Percentiles rank a stretch among this genome's conserved stretches.
Evolutionary conservation across 169 alveolate genomes (phyloP).

Genomic region (Cryptosporidium felis): DNA sequence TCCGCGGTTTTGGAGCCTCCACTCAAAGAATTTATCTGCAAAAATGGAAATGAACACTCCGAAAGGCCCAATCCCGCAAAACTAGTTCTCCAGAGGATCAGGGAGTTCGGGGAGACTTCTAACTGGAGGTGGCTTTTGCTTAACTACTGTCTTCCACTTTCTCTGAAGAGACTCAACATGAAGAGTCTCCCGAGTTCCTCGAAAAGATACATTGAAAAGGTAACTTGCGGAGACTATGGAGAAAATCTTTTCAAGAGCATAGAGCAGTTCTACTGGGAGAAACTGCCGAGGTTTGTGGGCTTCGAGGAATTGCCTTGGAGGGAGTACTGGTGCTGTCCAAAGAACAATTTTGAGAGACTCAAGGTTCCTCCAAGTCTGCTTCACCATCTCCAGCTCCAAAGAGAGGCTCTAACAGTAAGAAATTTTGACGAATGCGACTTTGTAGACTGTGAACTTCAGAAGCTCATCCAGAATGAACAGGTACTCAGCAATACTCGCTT

Average conservation of each 20-base stretch:
- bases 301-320: conserved; percentile 68
- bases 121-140: conserved; percentile 57
- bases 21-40: conserved; percentile 18
- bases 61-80: conserved; percentile 31
- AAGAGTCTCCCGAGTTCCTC: conserved; percentile 11
- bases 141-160: conserved; percentile 48
- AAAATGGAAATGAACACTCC: conserved; percentile 1
- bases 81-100: conserved; percentile 15
- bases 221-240: conserved; percentile 54
- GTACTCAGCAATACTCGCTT: conserved; percentile 9
- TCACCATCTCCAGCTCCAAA: conserved; percentile 8
- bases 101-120: conserved; percentile 9
- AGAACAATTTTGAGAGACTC: background rate
- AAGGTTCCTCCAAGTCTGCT: background rate
- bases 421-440: conserved; percentile 19
- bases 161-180: conserved; percentile 49
- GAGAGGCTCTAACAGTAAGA: background rate
- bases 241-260: conserved; percentile 27
- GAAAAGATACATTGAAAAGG: conserved; percentile 32
- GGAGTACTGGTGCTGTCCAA: conserved; percentile 65
- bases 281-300: conserved; percentile 63
- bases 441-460: conserved; percentile 20
- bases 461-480: background rate
- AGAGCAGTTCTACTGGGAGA: conserved; percentile 68
- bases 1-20: conserved; percentile 47